phyloP scores from a whole-genome alignment of 352 stramenopile species.

The Pythium grandisporangium region DNA sequence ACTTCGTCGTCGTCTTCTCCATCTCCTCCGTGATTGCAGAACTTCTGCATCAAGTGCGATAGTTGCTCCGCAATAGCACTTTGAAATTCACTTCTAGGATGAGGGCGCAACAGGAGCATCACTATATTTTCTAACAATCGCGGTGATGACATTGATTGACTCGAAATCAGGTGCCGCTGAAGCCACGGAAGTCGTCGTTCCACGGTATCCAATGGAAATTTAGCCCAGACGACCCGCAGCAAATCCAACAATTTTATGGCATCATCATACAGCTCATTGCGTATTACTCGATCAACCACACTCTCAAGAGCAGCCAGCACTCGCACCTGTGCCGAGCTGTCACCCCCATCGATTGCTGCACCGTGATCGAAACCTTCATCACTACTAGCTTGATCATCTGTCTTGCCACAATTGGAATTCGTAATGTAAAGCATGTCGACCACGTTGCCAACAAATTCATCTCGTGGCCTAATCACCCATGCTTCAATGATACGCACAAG shows the following conservation, averaged over 20 bases:
- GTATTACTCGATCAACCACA: slow-evolving; percentile 5
- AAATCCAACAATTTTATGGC: slow-evolving; percentile 5
- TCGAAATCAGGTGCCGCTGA: too few relatives aligned
- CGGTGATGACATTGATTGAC: too few relatives aligned
- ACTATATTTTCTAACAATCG: slow-evolving; percentile 22
- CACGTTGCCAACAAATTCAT: slow-evolving; percentile 15
- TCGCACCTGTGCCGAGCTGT: background rate
- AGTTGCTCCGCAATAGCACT: slow-evolving; percentile 17
- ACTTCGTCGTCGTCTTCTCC: slow-evolving; percentile 4
- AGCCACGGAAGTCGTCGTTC: too few relatives aligned
- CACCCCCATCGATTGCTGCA: slow-evolving; percentile 6
- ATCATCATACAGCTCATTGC: slow-evolving; percentile 9
- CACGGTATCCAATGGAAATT: background rate
- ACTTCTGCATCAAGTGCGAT: slow-evolving; percentile 20
- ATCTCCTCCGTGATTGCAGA: slow-evolving; percentile 19
- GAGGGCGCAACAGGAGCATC: slow-evolving; percentile 21
- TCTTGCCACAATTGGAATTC: background rate
- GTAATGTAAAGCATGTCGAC: slow-evolving; percentile 9
- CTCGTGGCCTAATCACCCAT: slow-evolving; percentile 2
- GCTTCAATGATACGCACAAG: background rate
- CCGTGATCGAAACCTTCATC: slow-evolving; percentile 12
- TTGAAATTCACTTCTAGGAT: slow-evolving; percentile 10
- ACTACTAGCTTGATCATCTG: too few relatives aligned
- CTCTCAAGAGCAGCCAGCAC: slow-evolving; percentile 5
- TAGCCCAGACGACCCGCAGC: slow-evolving; percentile 6